Evolutionary conservation across 1,284 basidiomycete genomes (phyloP), one percentile per base, ranked within the genome.

Genomic region (Rhodofomes roseus): DNA sequence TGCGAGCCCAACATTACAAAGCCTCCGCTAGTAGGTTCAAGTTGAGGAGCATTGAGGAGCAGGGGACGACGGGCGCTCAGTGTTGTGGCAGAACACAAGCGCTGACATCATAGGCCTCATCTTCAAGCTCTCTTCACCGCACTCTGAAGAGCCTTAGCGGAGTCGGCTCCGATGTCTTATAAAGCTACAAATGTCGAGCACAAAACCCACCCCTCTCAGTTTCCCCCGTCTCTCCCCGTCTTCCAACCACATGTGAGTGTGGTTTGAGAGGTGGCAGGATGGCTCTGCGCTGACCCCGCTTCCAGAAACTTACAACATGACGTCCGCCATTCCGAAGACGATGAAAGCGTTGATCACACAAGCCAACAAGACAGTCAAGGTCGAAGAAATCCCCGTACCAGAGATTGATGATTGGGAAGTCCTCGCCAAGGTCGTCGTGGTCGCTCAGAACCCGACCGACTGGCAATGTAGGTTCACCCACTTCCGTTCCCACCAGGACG

Each of bases 381-480:
- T 52, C n/a, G 20, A 57, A 23, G 56, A 57, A 22, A 29, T 57
- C 11, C 56, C 48, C 11, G 56, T 59, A 2, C 58, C 58, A 1
- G 25, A 54, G 16, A 55, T 59, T 36, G 46, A 23, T 25, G 59
- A 51, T 9, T 50, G 56, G 40, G 59, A 60, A 37, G 22, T 60
- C 37, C 59, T 60, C 22, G 37, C 56, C 14, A 56, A 53, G 22
- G 43, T 41, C 52, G 23, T 46, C n/a, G 58, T 58, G 4, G 59
- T 60, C 14, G 63, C 54, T 18, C 29, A 60, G 23, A 64, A 64
- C 34, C 63, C 61, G 5, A 60, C 56, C 6, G 63, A 62, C 44
- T 60, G 59, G 58, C 60, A 57, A 16, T 53, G 55, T 44, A 20
- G n/a, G 55, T 37, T 27, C 27, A 20, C 41, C 20, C 20, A 8